These are phyloP conservation scores for Pyrenophora teres DNA, from an alignment of 2,329 filamentous ascomycete genomes.

Conservation along the genomic window DNA sequence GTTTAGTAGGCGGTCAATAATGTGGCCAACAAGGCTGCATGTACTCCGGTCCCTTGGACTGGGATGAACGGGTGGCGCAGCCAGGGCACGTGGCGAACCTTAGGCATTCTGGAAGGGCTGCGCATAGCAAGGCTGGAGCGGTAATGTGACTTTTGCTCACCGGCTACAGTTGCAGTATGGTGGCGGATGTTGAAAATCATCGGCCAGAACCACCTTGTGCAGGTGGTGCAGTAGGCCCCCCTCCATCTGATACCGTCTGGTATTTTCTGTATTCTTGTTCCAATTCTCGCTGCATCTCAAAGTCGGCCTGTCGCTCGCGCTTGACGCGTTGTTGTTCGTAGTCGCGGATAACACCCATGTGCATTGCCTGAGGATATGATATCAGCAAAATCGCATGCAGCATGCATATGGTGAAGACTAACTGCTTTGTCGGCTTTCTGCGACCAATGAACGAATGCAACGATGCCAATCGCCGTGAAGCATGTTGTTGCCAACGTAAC, in stretches of 20 bases:
- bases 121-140: not conserved
- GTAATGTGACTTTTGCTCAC: slow-evolving; percentile 6
- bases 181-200: slow-evolving; percentile 1
- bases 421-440: slow-evolving; percentile 85
- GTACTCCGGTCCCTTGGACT: slow-evolving; percentile 5
- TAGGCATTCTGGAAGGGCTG: slow-evolving; percentile 1
- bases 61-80: slow-evolving; percentile 18
- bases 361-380: slow-evolving; percentile 74
- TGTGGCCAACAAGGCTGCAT: slow-evolving; percentile 10
- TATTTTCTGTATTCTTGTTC: slow-evolving; percentile 90
- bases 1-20: not conserved
- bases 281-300: slow-evolving; percentile 84
- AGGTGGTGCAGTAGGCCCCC: slow-evolving; percentile 33
- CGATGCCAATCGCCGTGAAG: slow-evolving; percentile 73
- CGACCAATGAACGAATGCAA: slow-evolving; percentile 86
- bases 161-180: slow-evolving; percentile 1
- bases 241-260: slow-evolving; percentile 69
- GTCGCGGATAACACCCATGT: slow-evolving; percentile 89
- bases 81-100: slow-evolving; percentile 12
- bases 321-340: slow-evolving; percentile 93
- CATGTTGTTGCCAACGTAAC: slow-evolving; percentile 80
- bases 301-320: slow-evolving; percentile 88
- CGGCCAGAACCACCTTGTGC: slow-evolving; percentile 20
- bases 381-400: slow-evolving; percentile 25
- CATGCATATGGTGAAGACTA: slow-evolving; percentile 40